Conservation (phyloP, 345 rosid species). For the Arabidopsis suecica region DNA sequence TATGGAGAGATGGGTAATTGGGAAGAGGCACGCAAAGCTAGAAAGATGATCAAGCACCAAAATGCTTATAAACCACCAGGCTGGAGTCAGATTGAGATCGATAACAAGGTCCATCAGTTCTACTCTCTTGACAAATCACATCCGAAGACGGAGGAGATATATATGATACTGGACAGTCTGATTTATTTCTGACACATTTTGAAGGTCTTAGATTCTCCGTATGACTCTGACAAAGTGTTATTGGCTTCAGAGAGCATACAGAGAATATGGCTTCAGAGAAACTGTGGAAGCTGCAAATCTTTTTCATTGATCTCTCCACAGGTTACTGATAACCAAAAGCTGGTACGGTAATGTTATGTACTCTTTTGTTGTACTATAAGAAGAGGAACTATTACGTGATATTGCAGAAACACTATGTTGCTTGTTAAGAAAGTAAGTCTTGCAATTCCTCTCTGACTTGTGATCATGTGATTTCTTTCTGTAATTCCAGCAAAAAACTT, state of each 20-base stretch:
- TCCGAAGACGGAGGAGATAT: constrained; percentile 61
- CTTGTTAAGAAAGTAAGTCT: constrained; percentile 2
- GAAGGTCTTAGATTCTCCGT: not conserved
- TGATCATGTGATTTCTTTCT: not conserved
- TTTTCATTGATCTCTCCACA: not conserved
- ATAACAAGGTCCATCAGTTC: constrained; percentile 65
- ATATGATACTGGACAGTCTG: constrained; percentile 52
- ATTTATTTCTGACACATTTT: constrained; percentile 14
- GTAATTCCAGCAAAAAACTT: not conserved
- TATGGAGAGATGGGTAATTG: constrained; percentile 76
- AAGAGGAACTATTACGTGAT: not conserved
- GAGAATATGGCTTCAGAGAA: not conserved
- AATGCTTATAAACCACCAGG: constrained; percentile 78
- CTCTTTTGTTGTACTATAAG: not conserved
- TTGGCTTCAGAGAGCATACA: not conserved
- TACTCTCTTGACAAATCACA: constrained; percentile 68
- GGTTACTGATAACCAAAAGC: not conserved
- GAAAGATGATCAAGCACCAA: constrained; percentile 65
- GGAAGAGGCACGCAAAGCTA: constrained; percentile 68
- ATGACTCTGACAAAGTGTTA: constrained; percentile 6
- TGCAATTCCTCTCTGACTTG: not conserved
- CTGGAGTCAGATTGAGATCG: constrained; percentile 89
- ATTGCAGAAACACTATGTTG: not conserved
- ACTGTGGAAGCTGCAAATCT: not conserved
- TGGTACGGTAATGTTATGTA: not conserved